Evolutionary conservation across 345 rosid species (phyloP), one percentile per base, ranked within the genome.

Genomic region (Populus simonii): DNA sequence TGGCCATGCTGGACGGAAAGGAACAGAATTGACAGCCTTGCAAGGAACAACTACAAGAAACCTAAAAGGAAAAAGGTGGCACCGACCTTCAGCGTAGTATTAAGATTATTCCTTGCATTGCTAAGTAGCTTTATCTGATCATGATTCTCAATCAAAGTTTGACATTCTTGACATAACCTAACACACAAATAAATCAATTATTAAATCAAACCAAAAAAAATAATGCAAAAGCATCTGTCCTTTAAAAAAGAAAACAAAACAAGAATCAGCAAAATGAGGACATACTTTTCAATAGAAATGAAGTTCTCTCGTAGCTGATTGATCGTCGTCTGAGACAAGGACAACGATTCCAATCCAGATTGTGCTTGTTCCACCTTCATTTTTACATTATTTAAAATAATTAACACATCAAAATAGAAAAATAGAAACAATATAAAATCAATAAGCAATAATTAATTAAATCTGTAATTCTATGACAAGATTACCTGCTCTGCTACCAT

Each of bases 111-210:
- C 87, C 98, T 87, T 39, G 93, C 92, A 84, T 96, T 92, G 86
- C 98, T 96, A 76, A 96, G 91, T 72, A 96, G 91, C 92, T 96
- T 93, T 80, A 96, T 96, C 82, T 96, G 98, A 84, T 96, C 98
- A 75, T 96, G 99, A 82, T 96, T 96, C 66, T 96, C 97, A 80
- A 96, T 96, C 85, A 96, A 92, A 59, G 83, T 96, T 85, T 96
- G 99, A 76, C 99, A 96, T 82, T 96, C 99, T 78, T 87, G 94
- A 71, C 99, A 96, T 67, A 90, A 87, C 85, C 99, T 96, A 88
- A 79, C 53, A 38, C 65, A 85, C 43, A 75, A 83, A 27, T 59
- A 29, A 80, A 75, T 68, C 78, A 79, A 31, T 33, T 16, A 38
- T 9, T 7, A 67, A 9, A 36, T 33, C 15, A 22, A 38, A 68